A percentile compares a stretch with the other conserved stretches of the same genome.
Conservation (phyloP, 2,329 filamentous ascomycete genomes). For the Cladophialophora chaetospira region DNA sequence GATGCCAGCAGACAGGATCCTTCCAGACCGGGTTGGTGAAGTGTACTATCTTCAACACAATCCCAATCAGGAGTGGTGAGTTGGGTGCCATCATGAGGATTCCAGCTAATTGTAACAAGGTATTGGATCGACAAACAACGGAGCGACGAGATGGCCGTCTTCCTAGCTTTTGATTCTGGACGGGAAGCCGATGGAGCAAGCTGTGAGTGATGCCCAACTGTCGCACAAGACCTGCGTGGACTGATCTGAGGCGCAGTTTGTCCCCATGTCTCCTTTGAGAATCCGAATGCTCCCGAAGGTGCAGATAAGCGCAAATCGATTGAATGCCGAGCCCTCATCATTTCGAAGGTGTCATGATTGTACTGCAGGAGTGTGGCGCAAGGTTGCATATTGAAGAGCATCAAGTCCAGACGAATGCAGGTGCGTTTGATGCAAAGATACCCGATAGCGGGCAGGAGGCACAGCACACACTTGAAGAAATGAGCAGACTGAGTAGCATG, state of each 20-base stretch:
- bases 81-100: neutral
- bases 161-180: constrained; percentile 22
- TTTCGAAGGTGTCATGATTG: constrained; percentile 10
- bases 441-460: too few species aligned
- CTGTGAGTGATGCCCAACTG: neutral
- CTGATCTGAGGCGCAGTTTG: constrained; percentile 9
- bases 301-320: constrained; percentile 4
- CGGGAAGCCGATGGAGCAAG: neutral
- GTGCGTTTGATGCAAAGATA: neutral
- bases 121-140: constrained; percentile 35
- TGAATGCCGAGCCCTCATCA: constrained; percentile 15
- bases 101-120: constrained; percentile 9
- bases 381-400: neutral
- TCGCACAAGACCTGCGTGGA: neutral
- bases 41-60: constrained; percentile 34
- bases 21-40: constrained; percentile 32
- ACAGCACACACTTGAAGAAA: too few species aligned
- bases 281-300: constrained; percentile 1
- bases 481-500: too few species aligned
- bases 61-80: constrained; percentile 32
- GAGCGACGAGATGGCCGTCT: constrained; percentile 29
- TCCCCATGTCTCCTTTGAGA: constrained; percentile 18
- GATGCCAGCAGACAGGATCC: constrained; percentile 32
- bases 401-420: neutral
- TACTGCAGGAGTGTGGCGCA: neutral